Evolutionary conservation across 2,329 filamentous ascomycete species (phyloP), one percentile per base, ranked within the genome.

Genomic region (Sarocladium brachiariae): DNA sequence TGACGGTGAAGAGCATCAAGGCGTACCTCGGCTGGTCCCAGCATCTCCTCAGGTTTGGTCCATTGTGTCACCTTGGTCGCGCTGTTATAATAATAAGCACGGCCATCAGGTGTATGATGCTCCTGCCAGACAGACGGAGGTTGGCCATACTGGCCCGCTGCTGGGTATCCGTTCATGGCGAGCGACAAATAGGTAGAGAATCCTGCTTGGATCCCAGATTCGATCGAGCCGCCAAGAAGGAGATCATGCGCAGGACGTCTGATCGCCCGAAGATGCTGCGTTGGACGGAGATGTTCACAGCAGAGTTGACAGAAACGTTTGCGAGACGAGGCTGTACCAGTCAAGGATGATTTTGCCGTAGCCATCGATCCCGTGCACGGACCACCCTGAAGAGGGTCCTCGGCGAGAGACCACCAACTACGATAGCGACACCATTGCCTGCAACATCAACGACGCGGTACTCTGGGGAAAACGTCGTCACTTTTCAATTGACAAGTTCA

Each of bases 1-100:
- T n/a, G n/a, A n/a, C n/a, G n/a, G n/a, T 11, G 4, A 23, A 18
- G 4, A 11, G 10, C 8, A 3, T 46, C 11, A 34, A 43, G 14
- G 58, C 69, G 56, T 70, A 91, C 89, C 81, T 96, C 90, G 49
- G 84, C 81, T 6, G 82, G 79, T 19, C 80, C 85, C 87, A 95
- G 91, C 69, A 95, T 74, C 41, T 95, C 93, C 63, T 87, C 80
- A 3, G 93, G 95, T 71, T 96, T 97, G 35, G 83, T 85, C 93
- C 93, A 99, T 78, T 91, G 86, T 27, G 93, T 97, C 55, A 78
- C 81, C 65, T 95, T 95, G 14, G 90, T 96, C 54, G 81, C 71
- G 11, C 83, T 72, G 65, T 99, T 95, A 75, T 91, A 95, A 67
- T 95, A 99, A 68, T 99, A 99, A 43, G 83, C 76, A 58, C 88